These are phyloP conservation scores for Fagus sylvatica DNA, from an alignment of 306 rosid species.

Conservation along the genomic window DNA sequence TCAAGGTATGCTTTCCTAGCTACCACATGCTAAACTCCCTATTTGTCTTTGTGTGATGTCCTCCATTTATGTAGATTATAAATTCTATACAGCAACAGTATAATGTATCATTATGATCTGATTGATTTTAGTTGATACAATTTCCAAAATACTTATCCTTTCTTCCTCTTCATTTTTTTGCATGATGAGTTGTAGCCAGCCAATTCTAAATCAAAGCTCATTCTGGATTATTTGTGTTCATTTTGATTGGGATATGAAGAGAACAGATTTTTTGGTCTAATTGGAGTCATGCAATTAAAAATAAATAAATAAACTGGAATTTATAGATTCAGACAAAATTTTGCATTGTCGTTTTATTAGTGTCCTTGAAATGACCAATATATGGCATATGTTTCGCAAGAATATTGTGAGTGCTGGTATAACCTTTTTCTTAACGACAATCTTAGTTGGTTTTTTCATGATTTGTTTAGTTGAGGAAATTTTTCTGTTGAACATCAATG, in stretches of 20 bases:
- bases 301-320: background rate
- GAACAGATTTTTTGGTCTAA: background rate
- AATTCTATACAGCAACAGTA: background rate
- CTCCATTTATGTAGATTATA: background rate
- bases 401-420: slow-evolving; percentile 1
- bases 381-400: background rate
- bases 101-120: background rate
- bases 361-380: slow-evolving; percentile 9
- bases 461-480: too few relatives aligned
- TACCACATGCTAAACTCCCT: background rate
- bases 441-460: background rate
- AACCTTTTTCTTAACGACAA: background rate
- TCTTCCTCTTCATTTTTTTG: background rate
- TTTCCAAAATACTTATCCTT: background rate
- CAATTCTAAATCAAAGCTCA: slow-evolving; percentile 1
- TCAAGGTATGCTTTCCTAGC: slow-evolving; percentile 48
- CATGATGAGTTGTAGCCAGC: slow-evolving; percentile 4
- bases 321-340: background rate
- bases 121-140: background rate
- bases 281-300: background rate
- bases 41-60: background rate
- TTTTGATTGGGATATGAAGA: slow-evolving; percentile 2
- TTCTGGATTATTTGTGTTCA: slow-evolving; percentile 2
- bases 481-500: too few relatives aligned
- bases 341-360: background rate